Conservation (phyloP, 768 basidiomycete genomes). For the Gloeostereum incarnatum region DNA sequence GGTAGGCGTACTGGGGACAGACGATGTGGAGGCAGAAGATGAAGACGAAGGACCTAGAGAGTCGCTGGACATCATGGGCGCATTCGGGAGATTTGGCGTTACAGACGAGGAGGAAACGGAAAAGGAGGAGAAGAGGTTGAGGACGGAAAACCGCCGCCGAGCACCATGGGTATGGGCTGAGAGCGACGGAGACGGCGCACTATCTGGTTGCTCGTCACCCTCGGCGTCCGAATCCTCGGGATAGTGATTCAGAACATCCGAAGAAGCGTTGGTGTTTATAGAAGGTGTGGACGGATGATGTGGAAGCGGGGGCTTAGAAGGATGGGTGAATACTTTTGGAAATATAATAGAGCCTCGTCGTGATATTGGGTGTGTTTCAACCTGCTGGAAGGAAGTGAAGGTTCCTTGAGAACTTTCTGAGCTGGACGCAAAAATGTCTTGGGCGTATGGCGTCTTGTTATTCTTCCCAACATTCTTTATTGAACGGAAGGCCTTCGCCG, state of each 20-base stretch:
- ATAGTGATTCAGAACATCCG: too few relatives aligned
- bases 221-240: too few relatives aligned
- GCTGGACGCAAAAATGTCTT: constrained; percentile 21
- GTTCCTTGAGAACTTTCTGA: too few relatives aligned
- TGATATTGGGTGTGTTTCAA: too few relatives aligned
- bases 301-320: too few relatives aligned
- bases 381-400: too few relatives aligned
- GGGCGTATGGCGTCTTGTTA: constrained; percentile 25
- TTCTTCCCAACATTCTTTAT: constrained; percentile 31
- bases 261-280: too few relatives aligned
- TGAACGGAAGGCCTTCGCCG: constrained; percentile 35
- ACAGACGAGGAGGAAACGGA: constrained; percentile 12
- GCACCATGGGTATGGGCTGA: constrained; percentile 17
- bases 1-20: constrained; percentile 6
- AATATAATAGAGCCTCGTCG: too few relatives aligned
- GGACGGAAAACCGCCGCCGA: constrained; percentile 22
- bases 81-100: constrained; percentile 5
- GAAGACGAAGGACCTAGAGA: constrained; percentile 14
- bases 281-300: too few relatives aligned
- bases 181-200: too few relatives aligned
- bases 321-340: too few relatives aligned
- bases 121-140: constrained; percentile 20
- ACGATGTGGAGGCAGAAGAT: constrained; percentile 4
- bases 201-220: too few relatives aligned
- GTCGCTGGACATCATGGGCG: constrained; percentile 14